Conservation (phyloP, 495 filamentous ascomycete species). For the Recurvomyces mirabilis region DNA sequence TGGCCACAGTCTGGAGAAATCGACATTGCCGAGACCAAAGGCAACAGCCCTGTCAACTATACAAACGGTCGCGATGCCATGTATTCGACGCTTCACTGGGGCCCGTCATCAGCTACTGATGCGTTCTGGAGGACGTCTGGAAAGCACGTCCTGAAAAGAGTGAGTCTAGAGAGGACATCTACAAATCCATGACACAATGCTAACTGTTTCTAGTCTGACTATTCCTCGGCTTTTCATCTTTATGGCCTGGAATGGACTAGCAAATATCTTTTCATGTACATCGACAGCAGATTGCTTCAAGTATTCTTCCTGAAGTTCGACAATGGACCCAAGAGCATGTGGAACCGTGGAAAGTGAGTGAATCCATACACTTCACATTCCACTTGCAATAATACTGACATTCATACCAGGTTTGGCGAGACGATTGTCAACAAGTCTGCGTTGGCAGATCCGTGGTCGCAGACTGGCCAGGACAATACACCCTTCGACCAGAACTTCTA, state of each 20-base stretch:
- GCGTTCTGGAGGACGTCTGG: constrained; percentile 2
- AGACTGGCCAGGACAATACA: constrained; percentile 12
- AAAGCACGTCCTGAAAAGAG: constrained; percentile 1
- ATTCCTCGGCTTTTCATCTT: constrained; percentile 21
- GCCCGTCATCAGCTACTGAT: constrained; percentile 7
- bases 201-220: constrained; percentile 19
- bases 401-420: constrained; percentile 1
- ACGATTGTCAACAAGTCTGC: constrained; percentile 7
- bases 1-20: constrained; percentile 26
- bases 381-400: background rate
- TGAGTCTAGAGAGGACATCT: constrained; percentile 5
- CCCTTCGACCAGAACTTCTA: constrained; percentile 20
- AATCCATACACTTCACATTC: background rate
- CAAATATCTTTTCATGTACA: constrained; percentile 26
- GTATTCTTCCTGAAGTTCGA: constrained; percentile 20
- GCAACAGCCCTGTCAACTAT: constrained; percentile 19
- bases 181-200: background rate
- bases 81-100: constrained; percentile 24
- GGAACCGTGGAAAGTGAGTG: constrained; percentile 11
- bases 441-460: constrained; percentile 16
- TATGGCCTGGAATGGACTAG: constrained; percentile 23
- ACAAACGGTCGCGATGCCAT: constrained; percentile 22
- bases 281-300: constrained; percentile 23
- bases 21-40: constrained; percentile 26
- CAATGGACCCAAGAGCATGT: constrained; percentile 5